Evolutionary conservation across 1,284 basidiomycete genomes (phyloP).

Genomic region (Malassezia nana): DNA sequence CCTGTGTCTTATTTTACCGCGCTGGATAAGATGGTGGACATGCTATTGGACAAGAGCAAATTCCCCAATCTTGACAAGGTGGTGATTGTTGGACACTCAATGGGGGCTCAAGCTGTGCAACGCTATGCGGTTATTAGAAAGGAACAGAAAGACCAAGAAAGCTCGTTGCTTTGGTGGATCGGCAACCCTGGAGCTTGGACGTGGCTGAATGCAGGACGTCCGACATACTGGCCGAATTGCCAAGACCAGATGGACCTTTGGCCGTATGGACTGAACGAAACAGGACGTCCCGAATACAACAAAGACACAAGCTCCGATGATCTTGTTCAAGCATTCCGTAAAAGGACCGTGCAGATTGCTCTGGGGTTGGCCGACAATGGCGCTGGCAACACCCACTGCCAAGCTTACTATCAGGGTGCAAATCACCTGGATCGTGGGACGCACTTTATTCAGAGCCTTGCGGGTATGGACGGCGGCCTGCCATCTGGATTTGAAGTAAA

Average conservation of each 20-base stretch:
- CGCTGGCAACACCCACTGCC: constrained; percentile 28
- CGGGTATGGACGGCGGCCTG: constrained; percentile 18
- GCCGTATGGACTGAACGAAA: constrained; percentile 27
- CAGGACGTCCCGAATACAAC: constrained; percentile 23
- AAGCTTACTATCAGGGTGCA: constrained; percentile 29
- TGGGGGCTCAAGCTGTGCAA: constrained; percentile 34
- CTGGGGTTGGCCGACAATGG: constrained; percentile 35
- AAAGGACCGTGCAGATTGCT: constrained; percentile 29
- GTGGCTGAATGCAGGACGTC: background rate
- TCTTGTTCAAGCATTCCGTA: constrained; percentile 25
- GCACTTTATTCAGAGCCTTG: constrained; percentile 24
- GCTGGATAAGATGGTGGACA: constrained; percentile 34
- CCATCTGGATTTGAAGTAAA: constrained; percentile 27
- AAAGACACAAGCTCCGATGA: constrained; percentile 20
- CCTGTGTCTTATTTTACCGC: constrained; percentile 26
- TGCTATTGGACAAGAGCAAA: constrained; percentile 26
- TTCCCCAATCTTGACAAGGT: constrained; percentile 36
- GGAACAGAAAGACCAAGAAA: constrained; percentile 28
- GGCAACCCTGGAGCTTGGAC: constrained; percentile 22
- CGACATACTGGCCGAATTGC: constrained; percentile 19
- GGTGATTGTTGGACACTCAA: constrained; percentile 41
- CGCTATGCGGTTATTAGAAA: constrained; percentile 37
- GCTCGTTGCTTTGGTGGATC: constrained; percentile 16
- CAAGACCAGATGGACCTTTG: constrained; percentile 19
- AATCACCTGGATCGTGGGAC: constrained; percentile 38